Evolutionary conservation across 225 moss, liverwort and hornwort species (phyloP), one percentile per base, ranked within the genome.

Genomic region (Pseudoscleropodium purum): DNA sequence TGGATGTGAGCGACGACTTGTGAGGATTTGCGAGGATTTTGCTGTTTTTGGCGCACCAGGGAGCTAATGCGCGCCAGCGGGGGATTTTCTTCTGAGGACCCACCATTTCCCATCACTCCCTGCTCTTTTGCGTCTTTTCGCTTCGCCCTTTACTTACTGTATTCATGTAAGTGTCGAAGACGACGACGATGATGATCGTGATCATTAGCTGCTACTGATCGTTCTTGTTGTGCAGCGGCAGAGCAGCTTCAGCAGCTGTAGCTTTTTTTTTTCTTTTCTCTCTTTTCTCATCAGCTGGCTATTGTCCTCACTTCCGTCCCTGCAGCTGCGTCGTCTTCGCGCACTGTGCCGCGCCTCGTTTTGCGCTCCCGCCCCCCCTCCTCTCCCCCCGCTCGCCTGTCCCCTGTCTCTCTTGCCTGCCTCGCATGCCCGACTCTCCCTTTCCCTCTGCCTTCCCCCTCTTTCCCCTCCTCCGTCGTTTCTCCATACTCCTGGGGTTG

Each of bases 261-360:
- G 39, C 29, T 34, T 24, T 52, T 34, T n/a, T 68, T 69, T 56
- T 8, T 47, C 7, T 11, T 47, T 4, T 31, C 9, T 26, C 2
- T 49, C n/a, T 57, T 27, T 88, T 69, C 54, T 84, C 79, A 45
- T 34, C 83, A 66, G 65, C 84, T 69, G 69, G 91, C 91, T 93
- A 91, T 91, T 89, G 91, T 87, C 79, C 89, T 88, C 88, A 60
- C 68, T 37, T 75, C 81, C 64, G 85, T 81, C 78, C 73, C 84
- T 67, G 78, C 78, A 85, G 86, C 68, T 85, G 69, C 68, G 29
- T 20, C 49, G 79, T 82, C 87, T 57, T 85, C 79, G 92, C 76
- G 82, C 80, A 61, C 85, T 70, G 91, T 91, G 92, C 80, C 87
- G 88, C 88, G 90, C 90, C 94, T 91, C 72, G 81, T 91, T 90